Conservation (phyloP, 2,329 filamentous ascomycete genomes). For the Colletotrichum lini region DNA sequence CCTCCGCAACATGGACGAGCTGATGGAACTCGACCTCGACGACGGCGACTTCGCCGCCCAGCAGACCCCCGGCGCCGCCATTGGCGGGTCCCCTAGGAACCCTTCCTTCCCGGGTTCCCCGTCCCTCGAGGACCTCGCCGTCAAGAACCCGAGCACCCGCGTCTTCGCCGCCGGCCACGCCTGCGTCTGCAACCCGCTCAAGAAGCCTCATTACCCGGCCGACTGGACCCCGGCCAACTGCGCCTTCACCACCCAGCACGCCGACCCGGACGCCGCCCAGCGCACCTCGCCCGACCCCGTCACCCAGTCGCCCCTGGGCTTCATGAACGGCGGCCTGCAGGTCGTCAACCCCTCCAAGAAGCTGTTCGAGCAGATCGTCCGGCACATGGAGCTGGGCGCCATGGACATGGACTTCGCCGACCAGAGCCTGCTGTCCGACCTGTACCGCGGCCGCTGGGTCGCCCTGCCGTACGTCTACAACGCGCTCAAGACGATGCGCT, state of each 20-base stretch:
- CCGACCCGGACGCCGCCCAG: constrained; percentile 62
- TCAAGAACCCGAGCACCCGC: constrained; percentile 50
- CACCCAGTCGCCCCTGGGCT: constrained; percentile 61
- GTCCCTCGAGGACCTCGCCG: constrained; percentile 25
- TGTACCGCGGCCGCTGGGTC: constrained; percentile 71
- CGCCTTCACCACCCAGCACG: constrained; percentile 70
- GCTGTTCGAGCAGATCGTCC: constrained; percentile 66
- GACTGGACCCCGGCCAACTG: constrained; percentile 75
- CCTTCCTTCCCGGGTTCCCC: background rate
- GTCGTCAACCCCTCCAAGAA: constrained; percentile 67
- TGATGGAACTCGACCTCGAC: constrained; percentile 87
- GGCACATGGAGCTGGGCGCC: constrained; percentile 63
- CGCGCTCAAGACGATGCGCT: constrained; percentile 72
- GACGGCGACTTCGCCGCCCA: constrained; percentile 45
- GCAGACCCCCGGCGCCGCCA: constrained; percentile 32
- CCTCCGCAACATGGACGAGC: constrained; percentile 88
- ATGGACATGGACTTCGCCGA: constrained; percentile 70
- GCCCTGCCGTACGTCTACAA: constrained; percentile 74
- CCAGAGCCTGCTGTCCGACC: constrained; percentile 69
- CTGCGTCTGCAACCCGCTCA: constrained; percentile 87
- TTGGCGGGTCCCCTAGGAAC: constrained; percentile 25
- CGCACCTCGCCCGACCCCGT: constrained; percentile 59
- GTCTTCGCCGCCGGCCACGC: constrained; percentile 90
- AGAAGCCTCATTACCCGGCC: constrained; percentile 82
- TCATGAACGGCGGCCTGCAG: constrained; percentile 70